Evolutionary conservation across 2,329 filamentous ascomycete species (phyloP), one percentile per base, ranked within the genome.

Genomic region (Zymoseptoria tritici): DNA sequence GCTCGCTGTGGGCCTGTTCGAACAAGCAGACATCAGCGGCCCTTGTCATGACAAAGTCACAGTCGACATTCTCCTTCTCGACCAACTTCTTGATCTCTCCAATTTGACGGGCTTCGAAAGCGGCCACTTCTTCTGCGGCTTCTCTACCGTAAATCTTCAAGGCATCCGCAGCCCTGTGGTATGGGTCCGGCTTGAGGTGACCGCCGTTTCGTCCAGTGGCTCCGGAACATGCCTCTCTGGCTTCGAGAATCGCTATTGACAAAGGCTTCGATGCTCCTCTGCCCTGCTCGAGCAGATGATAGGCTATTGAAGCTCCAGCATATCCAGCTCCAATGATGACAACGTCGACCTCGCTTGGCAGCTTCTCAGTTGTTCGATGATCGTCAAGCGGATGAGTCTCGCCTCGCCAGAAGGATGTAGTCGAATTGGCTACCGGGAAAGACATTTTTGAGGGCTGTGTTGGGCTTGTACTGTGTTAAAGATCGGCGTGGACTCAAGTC

Each of bases 301-400:
- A 64, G 16, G 64, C 63, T 53, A 66, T 62, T 9, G 64, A 60
- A 24, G 68, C 64, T 46, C 68, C 68, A 50, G 64, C 58, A 52
- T 66, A 62, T 21, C 68, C 68, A 22, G 67, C 62, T n/a, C 68
- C 68, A 54, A 70, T 64, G 16, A 70, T 64, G 19, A 65, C 64
- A 50, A 70, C 61, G 26, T 70, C 67, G 36, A 60, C 64, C 57
- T 64, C 59, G 49, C 52, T 9, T 19, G 68, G 68, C 20, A 91
- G 76, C 6, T 82, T 74, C 1, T 76, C 68, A 0, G 88, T 90
- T 0, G 85, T 86, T 21, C 83, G 81, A 68, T 90, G 84, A n/a
- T 85, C 70, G 59, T 79, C 76, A 2, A 81, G 67, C 1, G 65
- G 59, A 62, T 77, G 71, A 6, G 72, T 73, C 22, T 76, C 62